These are phyloP conservation scores for Aquilaria agallochum DNA, from an alignment of 441 rosid species.

Conservation along the genomic window DNA sequence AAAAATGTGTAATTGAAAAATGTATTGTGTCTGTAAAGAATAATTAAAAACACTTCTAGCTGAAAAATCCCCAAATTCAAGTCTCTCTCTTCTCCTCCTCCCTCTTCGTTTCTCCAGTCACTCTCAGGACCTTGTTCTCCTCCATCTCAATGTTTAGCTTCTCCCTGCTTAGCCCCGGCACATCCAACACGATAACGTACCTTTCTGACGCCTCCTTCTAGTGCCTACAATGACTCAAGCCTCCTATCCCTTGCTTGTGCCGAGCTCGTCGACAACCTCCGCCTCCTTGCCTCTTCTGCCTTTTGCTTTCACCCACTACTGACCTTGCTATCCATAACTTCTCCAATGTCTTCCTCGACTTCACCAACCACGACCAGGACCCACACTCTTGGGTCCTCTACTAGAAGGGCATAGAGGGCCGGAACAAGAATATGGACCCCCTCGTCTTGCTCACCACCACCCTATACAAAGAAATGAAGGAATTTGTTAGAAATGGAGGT, in stretches of 20 bases:
- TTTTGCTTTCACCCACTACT: slow-evolving; percentile 46
- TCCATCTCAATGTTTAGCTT: no score
- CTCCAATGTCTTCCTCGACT: slow-evolving; percentile 49
- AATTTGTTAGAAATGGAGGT: slow-evolving; percentile 48
- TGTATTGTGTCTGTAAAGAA: no score
- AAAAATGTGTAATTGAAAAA: no score
- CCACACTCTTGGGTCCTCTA: slow-evolving; percentile 56
- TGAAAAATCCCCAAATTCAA: no score
- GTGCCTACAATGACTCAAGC: slow-evolving; percentile 60
- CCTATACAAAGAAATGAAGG: slow-evolving; percentile 77
- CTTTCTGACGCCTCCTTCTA: no score
- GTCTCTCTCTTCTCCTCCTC: no score
- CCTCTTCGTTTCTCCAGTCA: no score
- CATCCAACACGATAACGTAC: no score
- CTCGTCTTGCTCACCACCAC: slow-evolving; percentile 61
- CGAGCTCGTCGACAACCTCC: slow-evolving; percentile 62
- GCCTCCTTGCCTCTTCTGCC: slow-evolving; percentile 48
- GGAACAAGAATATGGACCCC: slow-evolving; percentile 72
- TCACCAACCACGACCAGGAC: slow-evolving; percentile 67
- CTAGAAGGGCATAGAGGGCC: slow-evolving; percentile 59
- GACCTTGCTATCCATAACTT: slow-evolving; percentile 44
- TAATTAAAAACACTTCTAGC: no score
- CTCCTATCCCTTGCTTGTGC: slow-evolving; percentile 83
- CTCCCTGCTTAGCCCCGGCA: no score
- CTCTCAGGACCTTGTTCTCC: no score